Base-by-base conservation (phyloP, 768 basidiomycete species). In the Termitomyces sp. region DNA sequence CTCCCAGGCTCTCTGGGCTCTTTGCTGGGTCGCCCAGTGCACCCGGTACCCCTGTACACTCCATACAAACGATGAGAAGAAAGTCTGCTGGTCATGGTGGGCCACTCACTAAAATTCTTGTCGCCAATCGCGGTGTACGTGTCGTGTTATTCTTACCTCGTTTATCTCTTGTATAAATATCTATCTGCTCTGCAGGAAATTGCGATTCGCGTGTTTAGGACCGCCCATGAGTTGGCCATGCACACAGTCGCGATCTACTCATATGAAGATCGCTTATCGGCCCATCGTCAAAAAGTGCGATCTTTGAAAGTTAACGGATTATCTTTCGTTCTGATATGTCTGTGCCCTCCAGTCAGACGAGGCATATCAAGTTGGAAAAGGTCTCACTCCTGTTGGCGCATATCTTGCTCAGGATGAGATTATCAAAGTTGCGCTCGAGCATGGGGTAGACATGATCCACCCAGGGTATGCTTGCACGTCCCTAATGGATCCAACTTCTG, bases 381-480 rank as follows among this genome's bases (percentile, higher is more conserved):
- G 97, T 9, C 74, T 98, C 53, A 95, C 95, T 14, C 97, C 97
- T 35, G 97, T 99, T 43, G 97, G 81, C 18, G 97, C 97, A 10
- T 99, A 99, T 74, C 89, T 99, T 63, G 89, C 95, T 2, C 95
- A 98, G 72, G 94, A 98, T 67, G 95, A 97, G 68, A 98, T 99
- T 74, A 95, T 99, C 75, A 79, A 87, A 63, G 89, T 95, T 64
- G 93, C 95, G n/a, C 82, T 98, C 47, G 95, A 98, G 74, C 95
- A 98, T 73, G 95, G 93, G 28, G 97, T 99, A 28, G 96, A 98
- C 72, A 98, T 99, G 97, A 98, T 99, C 70, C 97, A 98, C 75
- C 97, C 95, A 12, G 95, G 95, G 93, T 94, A 66, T 69, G 80
- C 73, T 53, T 46, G 26, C 36, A 49, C 10, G 50, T 56, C 20